Conservation (phyloP, 2,329 filamentous ascomycete species). For the Arthrocladium fulminans region DNA sequence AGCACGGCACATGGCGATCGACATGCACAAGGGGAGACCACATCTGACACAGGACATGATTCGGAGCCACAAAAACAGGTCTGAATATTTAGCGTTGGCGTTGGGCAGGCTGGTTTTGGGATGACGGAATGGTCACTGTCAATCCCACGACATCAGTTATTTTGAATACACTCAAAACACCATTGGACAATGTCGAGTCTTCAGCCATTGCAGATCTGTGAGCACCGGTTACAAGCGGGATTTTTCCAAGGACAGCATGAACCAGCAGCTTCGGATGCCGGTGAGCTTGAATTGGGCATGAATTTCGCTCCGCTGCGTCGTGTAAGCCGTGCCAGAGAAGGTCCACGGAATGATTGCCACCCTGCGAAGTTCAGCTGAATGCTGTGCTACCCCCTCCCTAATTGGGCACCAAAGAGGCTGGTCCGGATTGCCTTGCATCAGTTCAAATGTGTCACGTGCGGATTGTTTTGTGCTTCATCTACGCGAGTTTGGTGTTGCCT, state of each 20-base stretch:
- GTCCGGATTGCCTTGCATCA: neutral
- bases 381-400: neutral
- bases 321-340: neutral
- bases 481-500: neutral
- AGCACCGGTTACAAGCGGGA: neutral
- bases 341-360: neutral
- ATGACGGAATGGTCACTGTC: neutral
- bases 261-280: neutral
- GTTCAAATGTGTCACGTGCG: neutral
- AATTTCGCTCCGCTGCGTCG: neutral
- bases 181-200: neutral
- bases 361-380: neutral
- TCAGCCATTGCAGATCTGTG: neutral
- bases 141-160: neutral
- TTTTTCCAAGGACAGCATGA: neutral
- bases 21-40: constrained; percentile 6
- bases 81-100: constrained; percentile 2
- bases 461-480: no score
- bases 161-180: neutral
- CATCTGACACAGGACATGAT: neutral
- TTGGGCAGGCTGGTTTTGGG: neutral
- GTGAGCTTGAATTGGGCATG: neutral
- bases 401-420: neutral
- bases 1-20: constrained; percentile 7
- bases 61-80: neutral